These are phyloP conservation scores for Penicillium sp. DNA, from an alignment of 2,329 filamentous ascomycete species.

Conservation along the genomic window DNA sequence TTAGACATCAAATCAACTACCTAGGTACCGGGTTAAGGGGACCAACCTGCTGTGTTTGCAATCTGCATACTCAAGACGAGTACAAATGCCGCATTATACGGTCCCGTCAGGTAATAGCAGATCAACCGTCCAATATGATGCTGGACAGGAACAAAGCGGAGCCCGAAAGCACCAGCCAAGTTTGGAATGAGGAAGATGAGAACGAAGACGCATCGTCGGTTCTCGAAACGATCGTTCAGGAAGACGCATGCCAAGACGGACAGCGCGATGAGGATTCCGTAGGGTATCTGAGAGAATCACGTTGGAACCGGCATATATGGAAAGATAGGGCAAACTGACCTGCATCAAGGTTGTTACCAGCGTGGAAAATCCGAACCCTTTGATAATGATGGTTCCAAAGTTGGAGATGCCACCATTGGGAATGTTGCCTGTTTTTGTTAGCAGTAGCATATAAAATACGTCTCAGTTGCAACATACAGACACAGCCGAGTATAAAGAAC, in stretches of 20 bases:
- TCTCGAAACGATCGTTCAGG: slow-evolving; percentile 46
- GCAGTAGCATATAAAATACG: background rate
- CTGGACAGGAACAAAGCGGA: slow-evolving; percentile 50
- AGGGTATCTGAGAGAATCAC: slow-evolving; percentile 38
- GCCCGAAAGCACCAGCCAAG: slow-evolving; percentile 54
- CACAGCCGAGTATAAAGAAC: slow-evolving; percentile 50
- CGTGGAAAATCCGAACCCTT: slow-evolving; percentile 53
- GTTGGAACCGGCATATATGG: background rate
- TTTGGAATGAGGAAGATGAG: slow-evolving; percentile 56
- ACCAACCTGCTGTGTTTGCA: slow-evolving; percentile 41
- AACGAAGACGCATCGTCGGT: slow-evolving; percentile 51
- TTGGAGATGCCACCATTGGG: slow-evolving; percentile 56
- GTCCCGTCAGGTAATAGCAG: slow-evolving; percentile 55
- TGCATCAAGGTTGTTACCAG: slow-evolving; percentile 52
- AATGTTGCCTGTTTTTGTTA: slow-evolving; percentile 38
- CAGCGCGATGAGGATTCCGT: slow-evolving; percentile 48
- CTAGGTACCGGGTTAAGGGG: no score
- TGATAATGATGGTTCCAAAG: slow-evolving; percentile 56
- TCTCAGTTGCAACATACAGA: slow-evolving; percentile 28
- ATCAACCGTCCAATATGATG: slow-evolving; percentile 52
- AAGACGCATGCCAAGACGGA: slow-evolving; percentile 49
- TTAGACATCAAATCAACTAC: no score
- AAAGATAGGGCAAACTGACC: slow-evolving; percentile 16
- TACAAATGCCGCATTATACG: slow-evolving; percentile 53
- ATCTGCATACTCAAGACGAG: slow-evolving; percentile 46